Evolutionary conservation across 2,329 filamentous ascomycete genomes (phyloP).

Genomic region (Biscogniauxia mediterranea): DNA sequence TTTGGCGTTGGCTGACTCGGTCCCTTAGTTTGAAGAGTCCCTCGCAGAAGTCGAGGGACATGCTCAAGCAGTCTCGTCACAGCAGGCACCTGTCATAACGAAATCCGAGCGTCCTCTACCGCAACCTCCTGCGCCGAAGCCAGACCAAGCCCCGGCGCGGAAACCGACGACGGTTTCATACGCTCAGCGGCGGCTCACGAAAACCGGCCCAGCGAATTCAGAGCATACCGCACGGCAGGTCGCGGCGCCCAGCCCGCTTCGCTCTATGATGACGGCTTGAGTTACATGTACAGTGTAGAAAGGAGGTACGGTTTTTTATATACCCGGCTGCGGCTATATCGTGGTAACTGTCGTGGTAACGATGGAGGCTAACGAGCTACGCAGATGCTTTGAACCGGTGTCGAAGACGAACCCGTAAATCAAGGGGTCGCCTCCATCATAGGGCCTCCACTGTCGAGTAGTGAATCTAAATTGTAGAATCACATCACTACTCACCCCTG

Average conservation of each 20-base stretch:
- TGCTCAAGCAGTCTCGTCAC: slow-evolving; percentile 57
- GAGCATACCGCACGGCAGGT: slow-evolving; percentile 47
- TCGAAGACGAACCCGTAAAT: slow-evolving; percentile 14
- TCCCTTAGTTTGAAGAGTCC: slow-evolving; percentile 60
- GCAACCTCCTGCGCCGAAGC: slow-evolving; percentile 41
- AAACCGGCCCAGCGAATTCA: slow-evolving; percentile 44
- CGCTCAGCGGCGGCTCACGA: slow-evolving; percentile 47
- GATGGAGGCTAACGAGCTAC: slow-evolving; percentile 10
- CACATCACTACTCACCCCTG: slow-evolving; percentile 12
- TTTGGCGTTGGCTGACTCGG: slow-evolving; percentile 68
- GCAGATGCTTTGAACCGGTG: slow-evolving; percentile 20
- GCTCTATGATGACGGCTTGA: slow-evolving; percentile 64
- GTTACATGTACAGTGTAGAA: slow-evolving; percentile 27
- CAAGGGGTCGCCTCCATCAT: slow-evolving; percentile 20
- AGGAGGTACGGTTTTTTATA: slow-evolving; percentile 24
- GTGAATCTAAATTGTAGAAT: slow-evolving; percentile 7
- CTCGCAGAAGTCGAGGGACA: slow-evolving; percentile 86
- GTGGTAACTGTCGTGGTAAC: slow-evolving; percentile 1
- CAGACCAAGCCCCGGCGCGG: slow-evolving; percentile 22
- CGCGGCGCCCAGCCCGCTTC: slow-evolving; percentile 65
- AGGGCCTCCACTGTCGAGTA: slow-evolving; percentile 20
- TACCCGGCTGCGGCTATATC: neutral
- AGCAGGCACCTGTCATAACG: slow-evolving; percentile 39
- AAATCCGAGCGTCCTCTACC: slow-evolving; percentile 39
- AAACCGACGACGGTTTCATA: slow-evolving; percentile 34